Evolutionary conservation across 805 yeast genomes (phyloP), one percentile per base, ranked within the genome.

Genomic region (Phaffomyces opuntiae): DNA sequence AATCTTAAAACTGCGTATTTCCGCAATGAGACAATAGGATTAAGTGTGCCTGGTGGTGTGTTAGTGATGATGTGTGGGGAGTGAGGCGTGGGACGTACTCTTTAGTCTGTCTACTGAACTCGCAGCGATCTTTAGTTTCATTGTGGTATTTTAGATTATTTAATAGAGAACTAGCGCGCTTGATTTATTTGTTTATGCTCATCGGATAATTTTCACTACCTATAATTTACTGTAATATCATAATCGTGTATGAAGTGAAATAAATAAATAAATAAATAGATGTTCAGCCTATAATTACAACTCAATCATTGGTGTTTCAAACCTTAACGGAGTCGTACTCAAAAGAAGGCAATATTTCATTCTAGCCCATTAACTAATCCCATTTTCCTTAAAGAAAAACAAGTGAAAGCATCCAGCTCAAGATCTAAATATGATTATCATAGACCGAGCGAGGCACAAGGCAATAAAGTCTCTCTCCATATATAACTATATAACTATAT

Each of bases 401-500:
- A 36, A 33, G 25, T 31, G 32, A 9, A 45, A 48, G 65, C 65
- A 77, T 77, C 83, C 83, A 77, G 83, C 83, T 78, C 83, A 77
- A 78, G 81, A 74, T 63, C 61, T 54, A 24, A 50, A 46, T 49
- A 66, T 60, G 46, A 44, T 11, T 43, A 46, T 48, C 45, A 48
- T 44, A 59, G 61, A 65, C 72, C 81, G 83, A 78, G 83, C 83
- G 78, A 78, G 83, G 83, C 71, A 77, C 65, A 66, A 74, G 82
- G 83, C 78, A 49, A 42, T 27, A 12, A 21, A 21, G 24, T 21
- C 24, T 21, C 24, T 27, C 7, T 8, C 9, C 19, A 27, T 35
- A 38, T 40, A 25, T 33, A 38, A n/a, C 19, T 19, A 12, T 19
- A 19, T 35, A 13, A 21, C 5, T 21, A 36, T 35, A 35, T 35